Evolutionary conservation across 2,329 filamentous ascomycete genomes (phyloP), one percentile per base, ranked within the genome.

Genomic region (Trichoderma koningiopsis): DNA sequence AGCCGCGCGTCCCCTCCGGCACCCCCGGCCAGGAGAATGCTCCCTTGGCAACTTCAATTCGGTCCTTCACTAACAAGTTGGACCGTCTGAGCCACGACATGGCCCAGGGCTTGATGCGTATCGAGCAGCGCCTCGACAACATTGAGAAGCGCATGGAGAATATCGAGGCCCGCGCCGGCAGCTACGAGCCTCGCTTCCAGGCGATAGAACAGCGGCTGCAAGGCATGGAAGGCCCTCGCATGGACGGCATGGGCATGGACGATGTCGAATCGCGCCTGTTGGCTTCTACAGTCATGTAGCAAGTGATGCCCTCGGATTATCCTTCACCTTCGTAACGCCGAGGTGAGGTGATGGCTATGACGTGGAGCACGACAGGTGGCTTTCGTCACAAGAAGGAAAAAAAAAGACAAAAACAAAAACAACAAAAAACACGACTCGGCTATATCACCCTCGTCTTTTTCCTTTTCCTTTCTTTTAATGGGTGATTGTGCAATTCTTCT

Each of bases 61-160:
- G 87, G 59, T 87, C 83, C 58, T 81, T 89, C 57, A 86, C 83
- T 7, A 87, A 88, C 75, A 89, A 88, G 79, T 79, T 89, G 33
- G 87, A 89, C 71, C 85, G 87, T 35, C 80, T 89, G 70, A 82
- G 80, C 68, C 87, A 88, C 75, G 87, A 89, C 47, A 82, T 88
- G 76, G 76, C 78, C 1, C 84, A 87, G 70, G 85, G 85, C 6
- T 81, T 89, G 70, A 77, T 81, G 72, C 82, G 84, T 58, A 81
- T 89, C 56, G 83, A 85, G 71, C 79, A 81, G 70, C 81, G 82
- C 3, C 80, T 87, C 8, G 85, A 86, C 19, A 80, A 80, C 60
- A 81, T 88, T 31, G 83, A 86, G 73, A 86, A 87, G 76, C 82
- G 86, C n/a, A 79, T 88, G 69, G 85, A 87, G 22, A 81, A 82